Conservation (phyloP, 176 grass and related monocot species). For the Hordeum marinum region DNA sequence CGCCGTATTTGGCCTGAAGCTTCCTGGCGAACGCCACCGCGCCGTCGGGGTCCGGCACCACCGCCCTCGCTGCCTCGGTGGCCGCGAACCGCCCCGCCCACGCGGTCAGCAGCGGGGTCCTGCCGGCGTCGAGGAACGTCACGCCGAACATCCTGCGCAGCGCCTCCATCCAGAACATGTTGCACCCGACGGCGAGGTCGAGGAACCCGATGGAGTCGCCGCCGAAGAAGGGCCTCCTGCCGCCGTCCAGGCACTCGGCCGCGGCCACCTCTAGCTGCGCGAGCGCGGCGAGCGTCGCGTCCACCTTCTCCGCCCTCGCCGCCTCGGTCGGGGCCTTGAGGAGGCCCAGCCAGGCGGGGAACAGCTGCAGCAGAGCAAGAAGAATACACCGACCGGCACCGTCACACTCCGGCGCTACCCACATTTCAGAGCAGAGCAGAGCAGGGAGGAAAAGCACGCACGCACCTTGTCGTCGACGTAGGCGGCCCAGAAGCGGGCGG, state of each 20-base stretch:
- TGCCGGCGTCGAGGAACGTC: background rate
- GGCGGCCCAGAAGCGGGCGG: background rate
- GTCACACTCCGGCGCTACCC: too few relatives aligned
- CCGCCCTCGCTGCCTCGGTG: background rate
- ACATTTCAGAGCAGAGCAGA: too few relatives aligned
- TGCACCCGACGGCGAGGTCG: background rate
- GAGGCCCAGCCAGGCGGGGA: background rate
- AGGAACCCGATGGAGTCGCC: conserved; percentile 13
- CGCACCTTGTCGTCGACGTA: conserved; percentile 27
- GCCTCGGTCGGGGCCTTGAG: background rate
- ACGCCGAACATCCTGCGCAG: background rate
- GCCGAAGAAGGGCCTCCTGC: conserved; percentile 2
- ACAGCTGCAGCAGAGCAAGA: background rate
- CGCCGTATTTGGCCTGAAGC: background rate
- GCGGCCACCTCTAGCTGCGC: conserved; percentile 24
- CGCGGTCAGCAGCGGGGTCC: background rate
- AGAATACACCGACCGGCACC: background rate
- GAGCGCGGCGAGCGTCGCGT: background rate
- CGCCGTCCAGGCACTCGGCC: background rate
- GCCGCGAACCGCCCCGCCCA: background rate
- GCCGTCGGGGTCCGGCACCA: background rate
- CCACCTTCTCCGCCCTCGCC: background rate
- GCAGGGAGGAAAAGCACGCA: background rate
- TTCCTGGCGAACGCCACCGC: background rate
- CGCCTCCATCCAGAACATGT: background rate